Percentiles rank a stretch among this genome's conserved stretches.
These are phyloP conservation scores for Exutisphaerella laricina DNA, from an alignment of 2,329 filamentous ascomycete genomes.

Conservation along the genomic window DNA sequence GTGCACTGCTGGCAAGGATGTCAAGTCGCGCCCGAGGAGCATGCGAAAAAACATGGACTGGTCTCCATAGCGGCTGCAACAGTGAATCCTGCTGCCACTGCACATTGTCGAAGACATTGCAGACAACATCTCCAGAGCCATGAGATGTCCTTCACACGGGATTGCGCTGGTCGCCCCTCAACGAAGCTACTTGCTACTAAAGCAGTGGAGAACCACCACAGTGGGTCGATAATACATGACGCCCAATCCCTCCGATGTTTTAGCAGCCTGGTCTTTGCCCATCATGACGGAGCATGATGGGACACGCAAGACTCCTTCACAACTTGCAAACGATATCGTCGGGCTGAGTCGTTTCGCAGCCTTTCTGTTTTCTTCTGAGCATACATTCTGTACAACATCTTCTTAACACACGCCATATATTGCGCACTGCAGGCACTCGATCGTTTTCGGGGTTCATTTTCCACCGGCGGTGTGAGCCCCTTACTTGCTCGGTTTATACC, in stretches of 20 bases:
- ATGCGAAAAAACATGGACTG: not conserved
- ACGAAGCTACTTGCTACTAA: constrained; percentile 2
- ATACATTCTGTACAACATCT: too few relatives aligned
- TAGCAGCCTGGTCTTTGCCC: constrained; percentile 16
- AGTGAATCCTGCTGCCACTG: not conserved
- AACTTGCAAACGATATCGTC: too few relatives aligned
- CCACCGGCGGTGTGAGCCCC: not conserved
- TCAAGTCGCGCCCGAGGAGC: too few relatives aligned
- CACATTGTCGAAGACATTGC: not conserved
- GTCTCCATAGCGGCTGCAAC: not conserved
- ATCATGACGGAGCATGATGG: too few relatives aligned
- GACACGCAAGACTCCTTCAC: too few relatives aligned
- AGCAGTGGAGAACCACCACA: constrained; percentile 14
- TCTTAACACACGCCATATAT: too few relatives aligned
- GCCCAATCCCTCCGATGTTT: constrained; percentile 14
- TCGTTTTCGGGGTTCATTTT: not conserved
- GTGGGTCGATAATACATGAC: constrained; percentile 22
- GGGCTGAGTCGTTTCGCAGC: too few relatives aligned
- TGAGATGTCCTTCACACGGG: not conserved
- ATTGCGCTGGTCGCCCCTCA: constrained; percentile 5
- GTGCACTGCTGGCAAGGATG: too few relatives aligned
- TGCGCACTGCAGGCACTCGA: too few relatives aligned
- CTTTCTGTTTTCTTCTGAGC: too few relatives aligned
- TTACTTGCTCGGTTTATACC: too few relatives aligned
- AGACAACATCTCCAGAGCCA: not conserved